Conservation (phyloP, 306 rosid genomes). For the Cicer yamashitae region DNA sequence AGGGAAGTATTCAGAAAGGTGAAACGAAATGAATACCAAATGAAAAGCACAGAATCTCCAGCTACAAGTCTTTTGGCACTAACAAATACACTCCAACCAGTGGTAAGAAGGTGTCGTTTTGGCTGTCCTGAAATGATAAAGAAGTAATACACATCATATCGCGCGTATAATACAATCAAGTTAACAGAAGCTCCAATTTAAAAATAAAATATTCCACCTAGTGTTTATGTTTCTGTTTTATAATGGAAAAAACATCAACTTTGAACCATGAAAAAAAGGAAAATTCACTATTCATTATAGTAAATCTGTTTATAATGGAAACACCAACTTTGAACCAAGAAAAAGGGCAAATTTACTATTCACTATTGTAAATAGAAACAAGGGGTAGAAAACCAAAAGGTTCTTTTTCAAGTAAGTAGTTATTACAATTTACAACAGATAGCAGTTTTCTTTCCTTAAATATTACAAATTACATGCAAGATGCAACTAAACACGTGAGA, state of each 20-base stretch:
- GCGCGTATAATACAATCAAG: not conserved
- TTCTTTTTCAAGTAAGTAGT: not conserved
- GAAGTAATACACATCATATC: slow-evolving; percentile 41
- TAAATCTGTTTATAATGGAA: slow-evolving; percentile 4
- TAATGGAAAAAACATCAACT: not conserved
- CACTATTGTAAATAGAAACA: slow-evolving; percentile 18
- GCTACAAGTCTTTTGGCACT: slow-evolving; percentile 93
- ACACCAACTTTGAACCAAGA: not conserved
- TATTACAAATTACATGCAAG: slow-evolving; percentile 7
- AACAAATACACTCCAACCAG: slow-evolving; percentile 94
- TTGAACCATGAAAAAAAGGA: not conserved
- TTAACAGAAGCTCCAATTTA: not conserved
- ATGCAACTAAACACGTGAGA: not conserved
- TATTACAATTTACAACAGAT: not conserved
- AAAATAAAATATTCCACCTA: not conserved
- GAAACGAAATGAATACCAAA: slow-evolving; percentile 58
- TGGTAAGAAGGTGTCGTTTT: slow-evolving; percentile 91
- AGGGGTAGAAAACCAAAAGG: not conserved
- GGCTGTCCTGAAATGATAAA: slow-evolving; percentile 79
- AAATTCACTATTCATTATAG: slow-evolving; percentile 18
- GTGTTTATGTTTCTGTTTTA: slow-evolving; percentile 12
- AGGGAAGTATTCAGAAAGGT: slow-evolving; percentile 18
- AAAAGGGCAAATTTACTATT: not conserved
- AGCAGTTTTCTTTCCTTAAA: not conserved
- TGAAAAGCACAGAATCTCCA: slow-evolving; percentile 93